phyloP scores from a whole-genome alignment of 1,284 basidiomycete species.

The Taiwanofungus camphoratus region DNA sequence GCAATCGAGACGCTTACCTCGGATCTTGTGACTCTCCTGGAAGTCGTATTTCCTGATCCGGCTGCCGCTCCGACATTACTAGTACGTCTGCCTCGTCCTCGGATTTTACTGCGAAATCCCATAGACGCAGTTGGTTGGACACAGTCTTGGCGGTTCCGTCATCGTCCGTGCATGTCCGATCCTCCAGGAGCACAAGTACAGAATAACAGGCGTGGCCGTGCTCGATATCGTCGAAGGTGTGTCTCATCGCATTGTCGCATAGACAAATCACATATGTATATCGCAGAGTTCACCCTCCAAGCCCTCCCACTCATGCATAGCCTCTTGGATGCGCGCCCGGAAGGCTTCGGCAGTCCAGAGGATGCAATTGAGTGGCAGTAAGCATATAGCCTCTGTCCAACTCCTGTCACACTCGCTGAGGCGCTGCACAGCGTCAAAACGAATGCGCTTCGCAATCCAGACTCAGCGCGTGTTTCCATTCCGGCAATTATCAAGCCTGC shows the following conservation, averaged over 20 bases:
- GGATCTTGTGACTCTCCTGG: constrained; percentile 69
- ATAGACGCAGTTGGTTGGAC: constrained; percentile 67
- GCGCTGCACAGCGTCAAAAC: constrained; percentile 52
- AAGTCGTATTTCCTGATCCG: constrained; percentile 64
- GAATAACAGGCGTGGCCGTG: constrained; percentile 79
- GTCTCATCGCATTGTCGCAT: constrained; percentile 6
- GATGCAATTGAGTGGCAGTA: constrained; percentile 96
- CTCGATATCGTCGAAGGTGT: constrained; percentile 95
- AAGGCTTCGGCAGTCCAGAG: constrained; percentile 77
- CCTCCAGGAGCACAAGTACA: constrained; percentile 64
- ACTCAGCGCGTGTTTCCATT: constrained; percentile 82
- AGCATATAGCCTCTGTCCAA: constrained; percentile 29
- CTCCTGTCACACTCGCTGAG: constrained; percentile 1
- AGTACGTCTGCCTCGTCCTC: constrained; percentile 33
- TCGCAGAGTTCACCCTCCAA: constrained; percentile 85
- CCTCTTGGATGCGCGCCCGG: constrained; percentile 82
- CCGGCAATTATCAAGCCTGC: constrained; percentile 65
- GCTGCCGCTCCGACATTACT: constrained; percentile 63
- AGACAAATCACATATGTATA: neutral
- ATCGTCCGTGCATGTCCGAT: constrained; percentile 65
- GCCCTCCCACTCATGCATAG: constrained; percentile 88
- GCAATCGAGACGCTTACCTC: constrained; percentile 63
- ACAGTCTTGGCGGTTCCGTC: constrained; percentile 91
- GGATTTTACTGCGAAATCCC: constrained; percentile 2
- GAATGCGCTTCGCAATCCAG: constrained; percentile 72